These are phyloP conservation scores for Malbranchea zuffiana DNA, from an alignment of 2,329 filamentous ascomycete species.

Conservation along the genomic window DNA sequence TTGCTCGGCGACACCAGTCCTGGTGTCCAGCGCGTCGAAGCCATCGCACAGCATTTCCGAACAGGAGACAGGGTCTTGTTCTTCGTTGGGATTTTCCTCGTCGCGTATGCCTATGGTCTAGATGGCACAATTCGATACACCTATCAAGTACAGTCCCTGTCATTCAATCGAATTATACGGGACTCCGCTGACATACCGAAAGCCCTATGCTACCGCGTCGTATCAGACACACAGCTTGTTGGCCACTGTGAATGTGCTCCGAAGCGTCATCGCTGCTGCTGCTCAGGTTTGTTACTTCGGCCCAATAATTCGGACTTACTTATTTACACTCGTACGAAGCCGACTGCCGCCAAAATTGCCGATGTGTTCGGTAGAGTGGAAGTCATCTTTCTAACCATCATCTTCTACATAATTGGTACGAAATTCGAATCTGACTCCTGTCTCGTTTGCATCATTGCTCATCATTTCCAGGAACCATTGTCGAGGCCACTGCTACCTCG, in stretches of 20 bases:
- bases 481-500: constrained; percentile 44
- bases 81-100: constrained; percentile 51
- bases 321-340: constrained; percentile 20
- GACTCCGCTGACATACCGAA: constrained; percentile 13
- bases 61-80: constrained; percentile 44
- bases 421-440: not conserved
- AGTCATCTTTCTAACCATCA: constrained; percentile 43
- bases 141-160: constrained; percentile 34
- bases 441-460: not conserved
- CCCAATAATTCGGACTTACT: too few relatives aligned
- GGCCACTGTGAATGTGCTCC: constrained; percentile 48
- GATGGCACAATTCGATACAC: constrained; percentile 47
- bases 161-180: constrained; percentile 1
- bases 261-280: constrained; percentile 50
- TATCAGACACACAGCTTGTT: constrained; percentile 46
- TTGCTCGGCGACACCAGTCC: constrained; percentile 29
- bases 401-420: constrained; percentile 45
- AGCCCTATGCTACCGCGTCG: constrained; percentile 44
- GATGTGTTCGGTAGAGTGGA: constrained; percentile 54
- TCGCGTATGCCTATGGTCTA: constrained; percentile 54
- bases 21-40: constrained; percentile 51
- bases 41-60: constrained; percentile 44
- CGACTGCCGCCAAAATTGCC: constrained; percentile 50
- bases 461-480: constrained; percentile 37
- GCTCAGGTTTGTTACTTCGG: constrained; percentile 30